phyloP scores from a whole-genome alignment of 2,329 filamentous ascomycete genomes.

The Colletotrichum lentis region DNA sequence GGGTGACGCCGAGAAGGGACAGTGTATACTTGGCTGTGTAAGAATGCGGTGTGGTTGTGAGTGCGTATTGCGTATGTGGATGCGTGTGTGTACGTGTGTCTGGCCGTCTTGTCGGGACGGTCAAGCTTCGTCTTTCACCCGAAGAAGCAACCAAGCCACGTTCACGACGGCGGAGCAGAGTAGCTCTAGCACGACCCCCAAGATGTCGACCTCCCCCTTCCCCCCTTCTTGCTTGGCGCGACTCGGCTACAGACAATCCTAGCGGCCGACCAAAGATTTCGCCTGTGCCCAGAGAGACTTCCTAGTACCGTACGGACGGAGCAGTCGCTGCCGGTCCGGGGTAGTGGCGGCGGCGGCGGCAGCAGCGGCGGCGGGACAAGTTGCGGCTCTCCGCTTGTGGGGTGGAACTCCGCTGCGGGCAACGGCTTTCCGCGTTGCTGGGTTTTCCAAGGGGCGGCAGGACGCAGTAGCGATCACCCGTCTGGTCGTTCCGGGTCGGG shows the following conservation, averaged over 20 bases:
- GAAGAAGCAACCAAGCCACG: conserved; percentile 2
- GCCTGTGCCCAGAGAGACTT: neutral
- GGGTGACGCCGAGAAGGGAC: conserved; percentile 9
- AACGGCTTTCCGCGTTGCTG: conserved; percentile 31
- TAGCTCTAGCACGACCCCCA: neutral
- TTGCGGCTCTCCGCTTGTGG: conserved; percentile 35
- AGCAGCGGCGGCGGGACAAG: conserved; percentile 7
- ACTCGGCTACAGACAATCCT: neutral
- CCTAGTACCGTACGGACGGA: conserved; percentile 17
- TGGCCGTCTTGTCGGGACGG: conserved; percentile 8
- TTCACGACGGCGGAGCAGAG: conserved; percentile 2
- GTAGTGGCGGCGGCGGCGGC: no score
- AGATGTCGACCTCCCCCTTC: neutral
- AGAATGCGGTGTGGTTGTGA: neutral
- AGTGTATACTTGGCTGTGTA: conserved; percentile 6
- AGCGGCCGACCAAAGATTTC: neutral
- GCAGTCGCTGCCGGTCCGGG: conserved; percentile 29
- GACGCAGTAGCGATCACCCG: conserved; percentile 9
- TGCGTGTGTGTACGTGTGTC: neutral
- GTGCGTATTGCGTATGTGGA: neutral
- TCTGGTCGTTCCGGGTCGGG: conserved; percentile 21
- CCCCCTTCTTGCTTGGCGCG: conserved; percentile 2
- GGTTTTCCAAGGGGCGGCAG: conserved; percentile 9
- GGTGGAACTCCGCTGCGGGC: conserved; percentile 40
- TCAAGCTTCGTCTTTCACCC: neutral